Base-by-base conservation (phyloP, 2,329 filamentous ascomycete species). In the Fusarium pseudoanthophilum region DNA sequence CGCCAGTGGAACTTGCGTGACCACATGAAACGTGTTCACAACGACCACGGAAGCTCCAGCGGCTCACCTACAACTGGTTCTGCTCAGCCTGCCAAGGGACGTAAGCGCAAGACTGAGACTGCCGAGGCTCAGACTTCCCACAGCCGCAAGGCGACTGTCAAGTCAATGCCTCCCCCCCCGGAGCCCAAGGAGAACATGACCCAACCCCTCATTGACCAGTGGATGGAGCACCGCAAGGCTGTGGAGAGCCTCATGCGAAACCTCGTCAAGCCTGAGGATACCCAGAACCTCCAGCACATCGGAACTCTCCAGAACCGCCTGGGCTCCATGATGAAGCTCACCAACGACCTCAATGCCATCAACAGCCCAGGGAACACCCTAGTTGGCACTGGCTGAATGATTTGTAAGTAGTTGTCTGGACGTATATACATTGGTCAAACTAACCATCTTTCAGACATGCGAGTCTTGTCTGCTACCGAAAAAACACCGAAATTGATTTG, bases 1-100 rank as follows among this genome's bases (percentile, higher is more conserved):
- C 92, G 95, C 78, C 92, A 95, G 78, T 98, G 96, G 94, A 98
- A 98, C 84, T 89, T 97, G 60, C 92, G 93, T 82, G 95, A 98
- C 84, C 95, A 98, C 87, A 98, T 98, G 95, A 94, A 94, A 85
- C 92, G 95, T 71, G 95, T 98, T 13, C 95, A 98, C 85, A 91
- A 91, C 75, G 89, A 90, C 78, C 85, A 86, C 69, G 84, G 85
- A 48, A 83, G 82, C 73, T 78, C 82, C 46, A 76, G 77, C 48
- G 83, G 81, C 30, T 86, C 87, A 39, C 83, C 85, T 14, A 80
- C 84, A 15, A 78, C 82, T 32, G 79, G 75, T 30, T 60, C 76
- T 48, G 70, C 66, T 40, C 76, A 74, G 43, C 79, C 83, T 56
- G 74, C 81, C 78, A 88, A 89, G 82, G 84, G 86, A 72, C 87